These are phyloP conservation scores for Fusarium humuli DNA, from an alignment of 2,329 filamentous ascomycete genomes.

Conservation along the genomic window DNA sequence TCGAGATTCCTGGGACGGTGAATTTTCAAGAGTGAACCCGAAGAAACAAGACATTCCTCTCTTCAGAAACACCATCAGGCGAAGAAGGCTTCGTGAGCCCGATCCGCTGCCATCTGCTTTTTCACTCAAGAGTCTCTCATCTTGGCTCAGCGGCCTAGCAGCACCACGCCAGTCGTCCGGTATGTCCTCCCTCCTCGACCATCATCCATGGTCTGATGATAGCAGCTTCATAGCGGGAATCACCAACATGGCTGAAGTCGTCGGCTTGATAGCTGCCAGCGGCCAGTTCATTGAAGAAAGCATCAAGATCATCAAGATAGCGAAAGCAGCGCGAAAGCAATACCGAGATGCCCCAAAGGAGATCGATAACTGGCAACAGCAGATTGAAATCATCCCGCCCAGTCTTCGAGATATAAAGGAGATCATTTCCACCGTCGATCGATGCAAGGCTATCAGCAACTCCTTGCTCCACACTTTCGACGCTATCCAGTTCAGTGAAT, in stretches of 20 bases:
- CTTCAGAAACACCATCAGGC: no score
- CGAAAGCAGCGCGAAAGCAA: background rate
- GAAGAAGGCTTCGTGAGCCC: background rate
- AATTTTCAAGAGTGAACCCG: background rate
- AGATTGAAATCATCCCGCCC: background rate
- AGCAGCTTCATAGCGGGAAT: accelerated
- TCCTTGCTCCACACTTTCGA: accelerated
- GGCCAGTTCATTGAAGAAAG: background rate
- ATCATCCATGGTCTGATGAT: accelerated
- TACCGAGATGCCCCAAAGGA: background rate
- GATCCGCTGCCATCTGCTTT: background rate
- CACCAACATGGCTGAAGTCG: background rate
- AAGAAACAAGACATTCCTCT: background rate
- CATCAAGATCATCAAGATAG: background rate
- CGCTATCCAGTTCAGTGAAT: accelerated
- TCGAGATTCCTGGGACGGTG: background rate
- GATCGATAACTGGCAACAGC: background rate
- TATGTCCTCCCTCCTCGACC: background rate
- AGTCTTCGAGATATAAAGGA: background rate
- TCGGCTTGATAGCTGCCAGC: background rate
- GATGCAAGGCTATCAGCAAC: background rate
- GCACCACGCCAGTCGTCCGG: background rate
- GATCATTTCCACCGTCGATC: background rate
- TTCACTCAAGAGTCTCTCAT: no score
- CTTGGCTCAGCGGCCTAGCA: no score